Percentiles rank a stretch among this genome's conserved stretches.
phyloP scores from a whole-genome alignment of 345 rosid species.

The Populus deltoides region DNA sequence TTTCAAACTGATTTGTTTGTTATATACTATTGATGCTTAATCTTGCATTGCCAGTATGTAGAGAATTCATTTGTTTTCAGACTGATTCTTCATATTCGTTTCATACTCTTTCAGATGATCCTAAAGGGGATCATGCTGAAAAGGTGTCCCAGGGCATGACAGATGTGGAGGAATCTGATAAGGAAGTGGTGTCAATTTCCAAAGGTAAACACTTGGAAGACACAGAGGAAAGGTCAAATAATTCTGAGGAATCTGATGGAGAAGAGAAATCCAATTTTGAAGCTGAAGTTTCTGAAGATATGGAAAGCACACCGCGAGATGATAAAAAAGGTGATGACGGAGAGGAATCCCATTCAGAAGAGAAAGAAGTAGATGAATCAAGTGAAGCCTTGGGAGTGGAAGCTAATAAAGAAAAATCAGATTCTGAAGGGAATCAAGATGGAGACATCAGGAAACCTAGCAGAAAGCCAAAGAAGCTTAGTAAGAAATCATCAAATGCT shows the following conservation, averaged over 20 bases:
- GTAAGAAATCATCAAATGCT: constrained; percentile 20
- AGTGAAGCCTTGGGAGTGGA: constrained; percentile 39
- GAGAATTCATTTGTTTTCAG: background rate
- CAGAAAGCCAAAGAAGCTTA: constrained; percentile 18
- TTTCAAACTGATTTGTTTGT: background rate
- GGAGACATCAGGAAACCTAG: constrained; percentile 26
- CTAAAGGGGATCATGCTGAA: constrained; percentile 36
- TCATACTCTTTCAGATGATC: constrained; percentile 32
- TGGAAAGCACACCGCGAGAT: constrained; percentile 29
- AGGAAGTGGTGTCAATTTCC: constrained; percentile 38
- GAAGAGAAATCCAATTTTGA: constrained; percentile 46
- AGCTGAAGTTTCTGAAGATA: constrained; percentile 30
- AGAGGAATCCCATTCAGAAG: constrained; percentile 36
- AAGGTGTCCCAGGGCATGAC: constrained; percentile 30
- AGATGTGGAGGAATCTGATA: constrained; percentile 39
- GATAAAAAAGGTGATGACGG: constrained; percentile 27
- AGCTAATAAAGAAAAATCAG: constrained; percentile 36
- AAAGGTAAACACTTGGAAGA: constrained; percentile 37
- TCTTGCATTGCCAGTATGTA: background rate
- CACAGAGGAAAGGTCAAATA: constrained; percentile 28
- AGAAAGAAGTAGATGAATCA: constrained; percentile 36
- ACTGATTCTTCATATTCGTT: background rate
- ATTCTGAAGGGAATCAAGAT: constrained; percentile 42
- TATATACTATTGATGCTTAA: background rate
- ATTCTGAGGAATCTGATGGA: constrained; percentile 40